Evolutionary conservation across 2,329 filamentous ascomycete genomes (phyloP), one percentile per base, ranked within the genome.

Genomic region (Hysterium pulicare): DNA sequence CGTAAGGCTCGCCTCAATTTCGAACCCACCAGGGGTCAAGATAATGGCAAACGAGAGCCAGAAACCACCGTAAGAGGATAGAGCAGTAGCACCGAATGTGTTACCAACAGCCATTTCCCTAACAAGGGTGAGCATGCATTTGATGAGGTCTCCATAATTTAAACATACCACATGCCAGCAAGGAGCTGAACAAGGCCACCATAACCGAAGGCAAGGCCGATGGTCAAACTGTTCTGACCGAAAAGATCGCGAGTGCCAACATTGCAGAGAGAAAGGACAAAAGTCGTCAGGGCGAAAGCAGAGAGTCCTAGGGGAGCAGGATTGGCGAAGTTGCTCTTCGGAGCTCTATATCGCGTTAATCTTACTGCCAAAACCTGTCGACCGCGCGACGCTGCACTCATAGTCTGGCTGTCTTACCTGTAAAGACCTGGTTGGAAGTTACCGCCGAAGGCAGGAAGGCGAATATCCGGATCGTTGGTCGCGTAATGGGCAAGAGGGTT

Each of bases 261-360:
- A 51, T 76, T 75, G 63, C 75, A 73, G 37, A 70, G 54, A 4
- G 71, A 73, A 40, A 84, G 71, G 11, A 80, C 72, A 56, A 84
- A 83, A 8, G 81, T 83, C 8, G 82, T 83, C 49, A 82, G 58
- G n/a, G 81, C 79, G 64, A 85, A 84, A 66, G 77, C 79, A 38
- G 78, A 75, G 35, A 82, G 71, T 42, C 79, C 79, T 17, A 82
- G 70, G 8, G 79, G 79, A 44, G 78, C 78, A 35, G 79, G 79
- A 60, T 82, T 82, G 59, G 72, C 79, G 55, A 79, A 71, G 47
- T 75, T 77, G 62, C 67, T 67, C 38, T 53, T 58, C 17, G 64
- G 64, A 16, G 62, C 41, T 17, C 53, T 58, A 38, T 5, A 9
- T 13, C 5, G n/a, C 10, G 26, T 51, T 34, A 48, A 43, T 40